Conservation (phyloP, 495 filamentous ascomycete species). For the Amphirosellinia nigrospora region DNA sequence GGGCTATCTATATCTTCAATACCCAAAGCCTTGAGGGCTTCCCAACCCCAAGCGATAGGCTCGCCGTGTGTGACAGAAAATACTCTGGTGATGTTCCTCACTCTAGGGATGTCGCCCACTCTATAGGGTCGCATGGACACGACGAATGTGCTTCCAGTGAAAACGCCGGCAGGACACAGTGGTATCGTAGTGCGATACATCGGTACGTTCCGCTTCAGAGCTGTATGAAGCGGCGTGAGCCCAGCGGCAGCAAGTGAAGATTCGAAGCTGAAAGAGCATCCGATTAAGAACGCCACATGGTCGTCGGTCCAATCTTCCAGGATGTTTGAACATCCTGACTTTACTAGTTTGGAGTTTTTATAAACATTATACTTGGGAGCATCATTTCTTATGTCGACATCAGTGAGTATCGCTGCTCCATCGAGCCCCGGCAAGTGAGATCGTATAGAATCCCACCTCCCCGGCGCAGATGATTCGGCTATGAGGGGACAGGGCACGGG, state of each 20-base stretch:
- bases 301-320: conserved; percentile 51
- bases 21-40: conserved; percentile 51
- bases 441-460: conserved; percentile 30
- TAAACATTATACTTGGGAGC: conserved; percentile 62
- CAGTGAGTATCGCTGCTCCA: conserved; percentile 31
- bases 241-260: conserved; percentile 52
- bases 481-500: conserved; percentile 65
- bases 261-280: conserved; percentile 65
- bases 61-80: conserved; percentile 61
- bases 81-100: conserved; percentile 53
- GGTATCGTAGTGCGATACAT: conserved; percentile 62
- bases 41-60: conserved; percentile 66
- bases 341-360: conserved; percentile 39
- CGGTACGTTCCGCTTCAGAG: conserved; percentile 47
- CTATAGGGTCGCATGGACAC: conserved; percentile 63
- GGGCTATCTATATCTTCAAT: conserved; percentile 53
- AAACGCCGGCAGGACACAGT: conserved; percentile 58
- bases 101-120: conserved; percentile 49
- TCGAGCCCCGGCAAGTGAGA: conserved; percentile 38
- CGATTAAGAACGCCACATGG: conserved; percentile 63
- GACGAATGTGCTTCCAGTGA: conserved; percentile 53
- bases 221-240: conserved; percentile 51
- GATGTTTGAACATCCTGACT: conserved; percentile 42
- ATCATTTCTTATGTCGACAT: conserved; percentile 59
- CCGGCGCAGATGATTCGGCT: conserved; percentile 43